A percentile compares a stretch with the other conserved stretches of the same genome.
Conservation (phyloP, 768 basidiomycete species). For the Russula vinacea region DNA sequence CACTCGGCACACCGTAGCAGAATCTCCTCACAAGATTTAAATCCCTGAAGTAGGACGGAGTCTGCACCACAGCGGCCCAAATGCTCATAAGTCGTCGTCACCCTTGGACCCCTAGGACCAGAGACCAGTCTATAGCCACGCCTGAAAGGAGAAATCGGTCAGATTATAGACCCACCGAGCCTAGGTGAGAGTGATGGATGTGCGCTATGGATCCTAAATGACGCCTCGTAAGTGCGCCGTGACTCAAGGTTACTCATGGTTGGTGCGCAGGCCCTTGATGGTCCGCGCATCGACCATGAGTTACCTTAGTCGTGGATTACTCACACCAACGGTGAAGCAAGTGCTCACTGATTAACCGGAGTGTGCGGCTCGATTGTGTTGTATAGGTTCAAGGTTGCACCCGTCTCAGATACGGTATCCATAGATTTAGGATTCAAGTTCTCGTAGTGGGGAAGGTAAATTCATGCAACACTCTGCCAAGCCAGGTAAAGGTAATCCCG, state of each 20-base stretch:
- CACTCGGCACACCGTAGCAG: not conserved
- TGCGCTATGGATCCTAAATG: too few relatives aligned
- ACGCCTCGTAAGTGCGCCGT: not conserved
- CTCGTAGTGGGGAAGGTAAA: slow-evolving; percentile 1
- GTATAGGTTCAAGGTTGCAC: not conserved
- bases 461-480: not conserved
- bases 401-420: not conserved
- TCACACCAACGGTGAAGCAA: not conserved
- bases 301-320: not conserved
- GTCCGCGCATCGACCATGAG: not conserved
- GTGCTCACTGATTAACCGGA: not conserved
- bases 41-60: not conserved
- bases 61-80: not conserved
- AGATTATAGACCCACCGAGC: too few relatives aligned
- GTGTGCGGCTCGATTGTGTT: not conserved
- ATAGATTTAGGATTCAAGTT: slow-evolving; percentile 12
- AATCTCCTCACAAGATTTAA: not conserved
- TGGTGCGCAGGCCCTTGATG: too few relatives aligned
- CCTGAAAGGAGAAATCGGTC: not conserved
- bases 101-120: not conserved
- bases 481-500: not conserved
- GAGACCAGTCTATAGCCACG: not conserved
- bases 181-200: too few relatives aligned
- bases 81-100: not conserved
- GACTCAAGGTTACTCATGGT: not conserved